Conservation (phyloP, 768 basidiomycete species). For the Austroboletus eburneus region DNA sequence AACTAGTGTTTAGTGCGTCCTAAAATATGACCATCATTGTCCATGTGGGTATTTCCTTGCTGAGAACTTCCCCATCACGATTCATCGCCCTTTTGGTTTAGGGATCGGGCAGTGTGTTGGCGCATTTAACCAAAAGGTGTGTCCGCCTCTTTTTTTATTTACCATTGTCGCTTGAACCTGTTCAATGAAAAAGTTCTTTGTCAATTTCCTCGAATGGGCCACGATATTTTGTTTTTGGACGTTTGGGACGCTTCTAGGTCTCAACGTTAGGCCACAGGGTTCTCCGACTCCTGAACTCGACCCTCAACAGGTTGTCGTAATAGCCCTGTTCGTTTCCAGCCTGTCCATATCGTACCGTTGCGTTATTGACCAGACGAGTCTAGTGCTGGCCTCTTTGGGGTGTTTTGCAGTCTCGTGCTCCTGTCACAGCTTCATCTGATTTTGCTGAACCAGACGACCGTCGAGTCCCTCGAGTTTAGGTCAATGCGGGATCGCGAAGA, state of each 20-base stretch:
- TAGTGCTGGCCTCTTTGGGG: constrained; percentile 65
- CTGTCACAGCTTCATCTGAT: constrained; percentile 60
- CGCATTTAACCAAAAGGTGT: constrained; percentile 83
- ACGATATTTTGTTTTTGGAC: constrained; percentile 58
- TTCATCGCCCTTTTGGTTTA: constrained; percentile 18
- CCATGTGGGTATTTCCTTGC: constrained; percentile 54
- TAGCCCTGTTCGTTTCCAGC: constrained; percentile 60
- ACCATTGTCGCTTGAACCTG: neutral
- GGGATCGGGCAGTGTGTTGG: constrained; percentile 97
- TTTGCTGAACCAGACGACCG: constrained; percentile 64
- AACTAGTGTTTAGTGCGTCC: constrained; percentile 53
- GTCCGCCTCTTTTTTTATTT: constrained; percentile 6
- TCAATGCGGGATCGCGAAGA: constrained; percentile 64
- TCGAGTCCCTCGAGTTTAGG: constrained; percentile 65
- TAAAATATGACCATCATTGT: constrained; percentile 88
- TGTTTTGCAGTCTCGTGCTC: constrained; percentile 63
- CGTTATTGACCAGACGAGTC: constrained; percentile 5
- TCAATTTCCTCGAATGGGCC: constrained; percentile 72
- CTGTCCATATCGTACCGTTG: neutral
- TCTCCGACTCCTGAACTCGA: constrained; percentile 39
- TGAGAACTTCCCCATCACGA: neutral
- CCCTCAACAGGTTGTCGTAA: constrained; percentile 64
- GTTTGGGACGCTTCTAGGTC: constrained; percentile 54
- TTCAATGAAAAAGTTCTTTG: constrained; percentile 59
- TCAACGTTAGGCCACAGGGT: constrained; percentile 38